Conservation (phyloP, 2,329 filamentous ascomycete species). For the Diplodia sapinea region DNA sequence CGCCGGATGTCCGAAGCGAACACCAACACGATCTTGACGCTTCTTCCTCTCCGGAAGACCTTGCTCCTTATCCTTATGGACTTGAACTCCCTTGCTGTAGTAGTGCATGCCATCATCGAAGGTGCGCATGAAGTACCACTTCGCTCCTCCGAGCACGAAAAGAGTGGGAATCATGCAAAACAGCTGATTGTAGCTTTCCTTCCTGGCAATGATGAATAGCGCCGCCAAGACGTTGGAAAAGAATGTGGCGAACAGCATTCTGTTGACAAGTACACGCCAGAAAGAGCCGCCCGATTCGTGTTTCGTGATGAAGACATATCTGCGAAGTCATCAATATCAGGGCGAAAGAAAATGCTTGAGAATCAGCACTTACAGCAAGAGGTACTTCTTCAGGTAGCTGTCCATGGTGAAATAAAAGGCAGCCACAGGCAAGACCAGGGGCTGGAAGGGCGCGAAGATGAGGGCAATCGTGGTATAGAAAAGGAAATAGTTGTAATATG, state of each 20-base stretch:
- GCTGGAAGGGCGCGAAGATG: conserved; percentile 83
- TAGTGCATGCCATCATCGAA: conserved; percentile 85
- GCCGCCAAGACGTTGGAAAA: conserved; percentile 80
- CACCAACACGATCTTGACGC: conserved; percentile 67
- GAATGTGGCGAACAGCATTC: conserved; percentile 81
- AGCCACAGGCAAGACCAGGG: conserved; percentile 82
- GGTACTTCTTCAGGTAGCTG: conserved; percentile 90
- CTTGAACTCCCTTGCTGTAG: conserved; percentile 71
- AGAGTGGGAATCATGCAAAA: conserved; percentile 75
- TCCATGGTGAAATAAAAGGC: conserved; percentile 90
- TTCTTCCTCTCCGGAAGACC: conserved; percentile 51
- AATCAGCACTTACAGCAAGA: conserved; percentile 67
- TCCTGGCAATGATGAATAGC: conserved; percentile 74
- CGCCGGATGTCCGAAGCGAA: conserved; percentile 87
- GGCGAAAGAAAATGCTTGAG: background rate
- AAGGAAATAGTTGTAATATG: conserved; percentile 97
- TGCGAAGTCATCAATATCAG: conserved; percentile 24
- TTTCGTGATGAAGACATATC: conserved; percentile 91
- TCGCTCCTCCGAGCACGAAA: conserved; percentile 81
- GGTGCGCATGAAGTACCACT: conserved; percentile 75
- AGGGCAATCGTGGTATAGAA: conserved; percentile 92
- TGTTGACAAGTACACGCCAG: conserved; percentile 91
- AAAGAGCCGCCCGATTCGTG: conserved; percentile 92
- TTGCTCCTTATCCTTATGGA: conserved; percentile 56
- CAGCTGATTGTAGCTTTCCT: conserved; percentile 63